Percentiles rank a stretch among this genome's conserved stretches.
phyloP scores from a whole-genome alignment of 768 basidiomycete genomes.

The Boletus rufocinnamomeus region DNA sequence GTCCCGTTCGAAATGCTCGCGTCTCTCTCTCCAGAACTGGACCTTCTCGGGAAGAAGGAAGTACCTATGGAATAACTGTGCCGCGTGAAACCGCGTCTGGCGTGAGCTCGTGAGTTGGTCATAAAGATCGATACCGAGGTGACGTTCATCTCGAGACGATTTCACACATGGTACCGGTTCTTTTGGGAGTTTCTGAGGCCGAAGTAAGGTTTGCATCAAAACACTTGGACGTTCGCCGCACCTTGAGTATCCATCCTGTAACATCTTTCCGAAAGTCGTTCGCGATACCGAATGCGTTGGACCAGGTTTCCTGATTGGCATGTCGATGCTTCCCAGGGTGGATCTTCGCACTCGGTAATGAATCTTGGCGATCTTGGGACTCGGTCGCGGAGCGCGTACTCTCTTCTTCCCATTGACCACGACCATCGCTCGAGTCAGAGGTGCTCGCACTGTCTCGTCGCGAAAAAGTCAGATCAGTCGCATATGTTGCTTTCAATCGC shows the following conservation, averaged over 20 bases:
- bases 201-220: not conserved
- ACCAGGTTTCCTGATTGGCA: conserved; percentile 16
- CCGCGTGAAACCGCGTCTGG: conserved; percentile 68
- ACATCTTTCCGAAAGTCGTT: conserved; percentile 36
- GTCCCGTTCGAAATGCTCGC: not conserved
- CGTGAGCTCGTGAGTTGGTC: conserved; percentile 56
- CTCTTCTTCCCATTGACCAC: conserved; percentile 21
- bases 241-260: conserved; percentile 51
- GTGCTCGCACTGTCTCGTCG: conserved; percentile 14
- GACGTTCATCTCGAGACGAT: not conserved
- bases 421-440: conserved; percentile 14
- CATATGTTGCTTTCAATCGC: not conserved
- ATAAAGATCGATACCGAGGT: conserved; percentile 32
- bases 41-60: conserved; percentile 41
- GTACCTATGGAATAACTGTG: conserved; percentile 59
- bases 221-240: conserved; percentile 14
- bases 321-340: not conserved
- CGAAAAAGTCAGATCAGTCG: not conserved
- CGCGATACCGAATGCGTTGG: conserved; percentile 34
- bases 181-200: conserved; percentile 12
- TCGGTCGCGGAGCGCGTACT: conserved; percentile 16
- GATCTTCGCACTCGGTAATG: not conserved
- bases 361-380: conserved; percentile 23
- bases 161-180: not conserved
- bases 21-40: conserved; percentile 11